A percentile compares a stretch with the other conserved stretches of the same genome.
Evolutionary conservation across 148 eudicot species (phyloP).

Genomic region (Tetragonia tetragonoides): DNA sequence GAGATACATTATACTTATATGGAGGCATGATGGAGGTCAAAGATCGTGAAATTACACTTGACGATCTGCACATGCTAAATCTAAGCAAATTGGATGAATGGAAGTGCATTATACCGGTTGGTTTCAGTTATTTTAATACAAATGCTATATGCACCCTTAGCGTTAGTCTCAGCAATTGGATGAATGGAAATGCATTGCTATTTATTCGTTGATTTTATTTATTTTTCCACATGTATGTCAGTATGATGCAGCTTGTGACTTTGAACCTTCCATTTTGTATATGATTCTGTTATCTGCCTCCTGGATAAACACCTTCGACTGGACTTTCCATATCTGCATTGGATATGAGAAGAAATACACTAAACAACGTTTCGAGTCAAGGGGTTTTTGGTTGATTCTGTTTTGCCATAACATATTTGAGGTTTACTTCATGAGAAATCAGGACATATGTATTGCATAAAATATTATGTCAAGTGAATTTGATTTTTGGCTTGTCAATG

Average conservation of each 20-base stretch:
- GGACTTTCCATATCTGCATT: too few relatives aligned
- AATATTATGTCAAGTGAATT: neutral
- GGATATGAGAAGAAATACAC: too few relatives aligned
- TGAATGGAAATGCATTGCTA: neutral
- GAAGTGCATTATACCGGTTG: slow-evolving; percentile 90
- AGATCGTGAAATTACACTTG: slow-evolving; percentile 93
- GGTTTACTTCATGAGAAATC: neutral
- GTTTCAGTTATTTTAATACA: slow-evolving; percentile 21
- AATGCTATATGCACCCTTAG: neutral
- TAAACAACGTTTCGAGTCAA: too few relatives aligned
- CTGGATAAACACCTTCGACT: too few relatives aligned
- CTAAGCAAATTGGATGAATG: slow-evolving; percentile 98
- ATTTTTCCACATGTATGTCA: too few relatives aligned
- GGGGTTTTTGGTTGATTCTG: neutral
- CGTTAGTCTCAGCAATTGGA: neutral
- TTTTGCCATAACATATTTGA: neutral
- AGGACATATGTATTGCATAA: neutral
- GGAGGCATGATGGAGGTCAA: slow-evolving; percentile 99
- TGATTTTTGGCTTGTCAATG: neutral
- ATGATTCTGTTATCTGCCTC: too few relatives aligned
- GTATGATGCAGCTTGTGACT: too few relatives aligned
- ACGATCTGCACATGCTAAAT: slow-evolving; percentile 83
- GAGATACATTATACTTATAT: slow-evolving; percentile 82
- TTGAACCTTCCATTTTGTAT: too few relatives aligned
- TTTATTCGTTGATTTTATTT: too few relatives aligned